Base-by-base conservation (phyloP, 768 basidiomycete genomes). In the Coprinellus aureogranulatus region DNA sequence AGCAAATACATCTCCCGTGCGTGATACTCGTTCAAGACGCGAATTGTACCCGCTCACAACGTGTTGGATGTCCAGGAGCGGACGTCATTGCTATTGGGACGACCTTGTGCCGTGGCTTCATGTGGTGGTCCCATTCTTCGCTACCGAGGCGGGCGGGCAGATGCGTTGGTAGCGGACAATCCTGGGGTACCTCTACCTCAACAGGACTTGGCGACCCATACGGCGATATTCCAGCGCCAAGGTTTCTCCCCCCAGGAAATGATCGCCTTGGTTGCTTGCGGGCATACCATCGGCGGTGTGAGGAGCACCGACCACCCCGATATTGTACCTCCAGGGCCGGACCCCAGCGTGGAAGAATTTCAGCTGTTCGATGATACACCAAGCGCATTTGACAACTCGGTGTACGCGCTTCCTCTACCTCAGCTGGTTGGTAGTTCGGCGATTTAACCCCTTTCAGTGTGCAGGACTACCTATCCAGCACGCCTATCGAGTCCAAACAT, bases 91-190 rank as follows among this genome's bases (percentile, higher is more conserved):
- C 75, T 2, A 55, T 80, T 30, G 78, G 69, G 22, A 67, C 72
- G 2, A 64, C 73, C 20, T 68, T 72, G n/a, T 42, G 75, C 72
- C 0, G 70, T 75, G 4, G 67, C 72, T 12, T 69, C 73, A 10
- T 81, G 81, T 58, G 73, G 73, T n/a, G 79, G 80, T 10, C 79
- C 80, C 14, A 59, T 71, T 12, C 72, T 81, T 27, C 76, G 75
- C 4, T 72, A 66, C 44, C 70, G 75, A 12, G 75, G 73, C 41
- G 80, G 80, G 1, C 74, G 81, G 10, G 51, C 75, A 18, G 79
- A 81, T 61, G 70, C 75, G 4, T 67, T 69, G 45, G 55, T 37
- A 23, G 76, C 77, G 5, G 78, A 77, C 6, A 68, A 68, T 3
- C 41, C 53, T 9, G 77, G 78, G 11, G 75, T 77, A 3, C 80